phyloP scores from a whole-genome alignment of 257 asterid species.

The Salvia hispanica region DNA sequence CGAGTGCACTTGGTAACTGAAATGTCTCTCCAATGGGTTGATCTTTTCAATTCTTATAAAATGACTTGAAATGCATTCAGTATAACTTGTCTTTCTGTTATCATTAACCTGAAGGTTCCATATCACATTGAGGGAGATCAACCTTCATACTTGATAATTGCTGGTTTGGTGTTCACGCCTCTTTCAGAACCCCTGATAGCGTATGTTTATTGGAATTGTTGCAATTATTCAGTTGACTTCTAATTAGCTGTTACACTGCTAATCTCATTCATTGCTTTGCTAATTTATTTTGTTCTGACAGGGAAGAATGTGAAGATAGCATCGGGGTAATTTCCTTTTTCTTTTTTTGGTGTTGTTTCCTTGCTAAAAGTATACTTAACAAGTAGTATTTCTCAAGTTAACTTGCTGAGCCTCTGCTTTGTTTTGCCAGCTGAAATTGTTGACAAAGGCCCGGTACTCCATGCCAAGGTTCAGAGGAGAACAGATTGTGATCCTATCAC shows the following conservation, averaged over 20 bases:
- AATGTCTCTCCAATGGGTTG: constrained; percentile 20
- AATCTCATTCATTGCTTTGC: constrained; percentile 18
- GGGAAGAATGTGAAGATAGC: constrained; percentile 89
- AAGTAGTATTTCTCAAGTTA: constrained; percentile 23
- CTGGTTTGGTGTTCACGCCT: constrained; percentile 98
- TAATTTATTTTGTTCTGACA: constrained; percentile 40
- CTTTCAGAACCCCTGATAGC: constrained; percentile 88
- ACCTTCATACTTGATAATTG: constrained; percentile 88
- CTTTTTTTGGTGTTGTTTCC: not conserved
- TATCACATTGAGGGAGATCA: constrained; percentile 90
- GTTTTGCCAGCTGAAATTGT: constrained; percentile 64
- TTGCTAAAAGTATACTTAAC: not conserved
- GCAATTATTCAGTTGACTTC: constrained; percentile 12
- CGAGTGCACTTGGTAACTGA: constrained; percentile 78
- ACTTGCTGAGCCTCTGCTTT: constrained; percentile 31
- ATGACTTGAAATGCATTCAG: constrained; percentile 19
- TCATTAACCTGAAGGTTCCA: constrained; percentile 69
- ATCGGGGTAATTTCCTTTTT: constrained; percentile 61
- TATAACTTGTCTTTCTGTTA: constrained; percentile 27
- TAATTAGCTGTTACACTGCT: not conserved
- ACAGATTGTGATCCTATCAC: constrained; percentile 86
- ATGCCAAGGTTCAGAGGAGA: constrained; percentile 82
- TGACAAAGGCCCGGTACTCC: constrained; percentile 88
- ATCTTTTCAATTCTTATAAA: constrained; percentile 11
- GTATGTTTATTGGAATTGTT: constrained; percentile 45